Base-by-base conservation (phyloP, 1,284 basidiomycete genomes). In the Rhodofomes roseus region DNA sequence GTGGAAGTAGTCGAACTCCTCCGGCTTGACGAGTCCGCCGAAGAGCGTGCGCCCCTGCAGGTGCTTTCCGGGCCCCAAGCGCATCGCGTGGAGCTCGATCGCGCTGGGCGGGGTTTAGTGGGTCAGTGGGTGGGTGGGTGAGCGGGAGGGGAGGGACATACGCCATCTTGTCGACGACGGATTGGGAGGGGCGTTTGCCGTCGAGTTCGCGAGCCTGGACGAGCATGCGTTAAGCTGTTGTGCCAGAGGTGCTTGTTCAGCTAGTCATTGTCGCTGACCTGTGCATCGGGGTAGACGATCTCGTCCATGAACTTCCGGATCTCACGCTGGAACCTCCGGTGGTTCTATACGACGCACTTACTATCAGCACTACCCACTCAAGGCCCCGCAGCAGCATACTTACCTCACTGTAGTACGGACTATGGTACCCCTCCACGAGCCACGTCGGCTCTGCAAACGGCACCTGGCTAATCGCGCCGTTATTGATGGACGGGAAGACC, bases 1-100 rank as follows among this genome's bases (percentile, higher is more conserved):
- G 69, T 92, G 90, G 79, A 94, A 93, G 70, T 92, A 92, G 70
- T 93, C 86, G 67, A 90, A 91, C 73, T 96, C 87, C 73, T 97
- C 95, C 8, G 93, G 92, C 68, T 86, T 89, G 62, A 97, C 88
- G 31, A 90, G 71, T 5, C 91, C 96, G 61, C 85, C 84, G 81
- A 95, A 90, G 16, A 98, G 80, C 29, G 81, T 85, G 29, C 86
- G 81, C 3, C 95, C 95, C 69, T 92, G 80, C 37, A 98, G 78
- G 69, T 97, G 95, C 67, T 87, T 87, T 23, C 89, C 89, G 20
- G 89, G 89, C 11, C 96, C 96, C 73, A 98, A 78, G 54, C 94
- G 86, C 95, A 97, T 97, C 3, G 93, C 90, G 71, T 93, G 87
- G 58, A 96, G 67, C 65, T 94, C 87, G 55, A 86, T 59, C 61